phyloP scores from a whole-genome alignment of 345 rosid genomes.

The Corymbia maculata region DNA sequence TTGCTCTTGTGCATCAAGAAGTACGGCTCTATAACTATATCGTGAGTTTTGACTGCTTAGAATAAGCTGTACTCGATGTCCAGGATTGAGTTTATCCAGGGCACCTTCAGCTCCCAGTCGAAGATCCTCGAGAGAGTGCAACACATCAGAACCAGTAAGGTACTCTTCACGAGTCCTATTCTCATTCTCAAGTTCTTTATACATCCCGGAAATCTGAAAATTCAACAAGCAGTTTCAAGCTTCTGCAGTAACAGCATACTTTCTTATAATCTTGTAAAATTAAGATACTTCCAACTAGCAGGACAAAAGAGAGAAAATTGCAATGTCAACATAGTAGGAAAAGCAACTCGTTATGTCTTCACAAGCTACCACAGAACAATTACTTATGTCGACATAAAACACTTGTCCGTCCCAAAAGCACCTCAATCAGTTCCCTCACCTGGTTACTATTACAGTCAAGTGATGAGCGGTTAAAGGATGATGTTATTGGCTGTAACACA shows the following conservation, averaged over 20 bases:
- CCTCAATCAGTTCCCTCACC: constrained; percentile 24
- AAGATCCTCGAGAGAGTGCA: constrained; percentile 74
- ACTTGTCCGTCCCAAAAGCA: neutral
- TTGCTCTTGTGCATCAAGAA: constrained; percentile 65
- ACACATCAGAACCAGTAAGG: constrained; percentile 47
- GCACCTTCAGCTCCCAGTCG: constrained; percentile 63
- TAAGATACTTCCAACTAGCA: neutral
- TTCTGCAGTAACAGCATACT: neutral
- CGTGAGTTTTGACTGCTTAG: constrained; percentile 44
- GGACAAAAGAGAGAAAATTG: neutral
- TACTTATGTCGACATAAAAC: neutral
- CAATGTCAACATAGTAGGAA: neutral
- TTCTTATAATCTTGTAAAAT: neutral
- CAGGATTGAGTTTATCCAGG: constrained; percentile 37
- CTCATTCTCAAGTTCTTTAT: constrained; percentile 69
- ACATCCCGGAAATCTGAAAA: constrained; percentile 61
- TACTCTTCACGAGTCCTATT: constrained; percentile 57
- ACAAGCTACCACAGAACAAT: neutral
- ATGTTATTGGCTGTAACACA: constrained; percentile 34
- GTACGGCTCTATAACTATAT: constrained; percentile 60
- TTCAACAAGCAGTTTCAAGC: neutral
- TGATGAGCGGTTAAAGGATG: constrained; percentile 33
- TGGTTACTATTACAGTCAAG: constrained; percentile 33
- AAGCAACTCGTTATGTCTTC: neutral
- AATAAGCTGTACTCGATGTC: constrained; percentile 48